These are phyloP conservation scores for Apiospora saccharicola DNA, from an alignment of 2,329 filamentous ascomycete species.

Conservation along the genomic window DNA sequence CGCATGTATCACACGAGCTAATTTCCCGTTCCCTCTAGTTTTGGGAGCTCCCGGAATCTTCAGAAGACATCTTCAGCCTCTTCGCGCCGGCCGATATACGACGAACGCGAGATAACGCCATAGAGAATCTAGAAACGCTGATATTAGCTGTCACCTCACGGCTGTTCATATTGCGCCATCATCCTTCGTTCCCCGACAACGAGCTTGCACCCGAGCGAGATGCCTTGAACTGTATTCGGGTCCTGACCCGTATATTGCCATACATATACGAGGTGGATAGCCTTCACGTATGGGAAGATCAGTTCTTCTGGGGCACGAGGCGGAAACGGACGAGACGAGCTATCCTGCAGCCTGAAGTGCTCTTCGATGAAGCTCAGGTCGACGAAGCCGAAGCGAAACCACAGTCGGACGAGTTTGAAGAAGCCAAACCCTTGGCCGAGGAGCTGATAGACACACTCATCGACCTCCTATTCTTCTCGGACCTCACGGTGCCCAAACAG, in stretches of 20 bases:
- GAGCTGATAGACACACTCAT: conserved; percentile 90
- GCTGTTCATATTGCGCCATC: conserved; percentile 82
- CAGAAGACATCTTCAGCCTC: conserved; percentile 95
- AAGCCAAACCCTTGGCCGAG: conserved; percentile 87
- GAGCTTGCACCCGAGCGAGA: conserved; percentile 83
- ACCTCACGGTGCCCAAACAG: conserved; percentile 82
- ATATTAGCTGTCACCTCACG: conserved; percentile 84
- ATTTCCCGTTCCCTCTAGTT: conserved; percentile 63
- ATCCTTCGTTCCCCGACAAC: conserved; percentile 87
- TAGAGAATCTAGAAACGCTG: conserved; percentile 90
- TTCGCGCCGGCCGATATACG: conserved; percentile 91
- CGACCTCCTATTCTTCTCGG: conserved; percentile 89
- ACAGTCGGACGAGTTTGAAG: conserved; percentile 73
- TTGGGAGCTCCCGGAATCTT: conserved; percentile 95
- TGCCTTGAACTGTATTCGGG: conserved; percentile 92
- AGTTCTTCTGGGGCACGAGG: conserved; percentile 87
- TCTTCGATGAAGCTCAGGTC: conserved; percentile 80
- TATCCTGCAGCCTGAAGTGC: conserved; percentile 73
- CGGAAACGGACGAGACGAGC: conserved; percentile 73
- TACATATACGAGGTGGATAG: conserved; percentile 91
- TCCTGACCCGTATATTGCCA: conserved; percentile 87
- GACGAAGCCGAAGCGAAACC: conserved; percentile 52
- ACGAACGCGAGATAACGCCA: conserved; percentile 81
- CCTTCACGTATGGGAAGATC: conserved; percentile 85
- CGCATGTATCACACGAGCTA: conserved; percentile 30